Evolutionary conservation across 2,329 filamentous ascomycete species (phyloP), one percentile per base, ranked within the genome.

Genomic region (Alternaria arbusti): DNA sequence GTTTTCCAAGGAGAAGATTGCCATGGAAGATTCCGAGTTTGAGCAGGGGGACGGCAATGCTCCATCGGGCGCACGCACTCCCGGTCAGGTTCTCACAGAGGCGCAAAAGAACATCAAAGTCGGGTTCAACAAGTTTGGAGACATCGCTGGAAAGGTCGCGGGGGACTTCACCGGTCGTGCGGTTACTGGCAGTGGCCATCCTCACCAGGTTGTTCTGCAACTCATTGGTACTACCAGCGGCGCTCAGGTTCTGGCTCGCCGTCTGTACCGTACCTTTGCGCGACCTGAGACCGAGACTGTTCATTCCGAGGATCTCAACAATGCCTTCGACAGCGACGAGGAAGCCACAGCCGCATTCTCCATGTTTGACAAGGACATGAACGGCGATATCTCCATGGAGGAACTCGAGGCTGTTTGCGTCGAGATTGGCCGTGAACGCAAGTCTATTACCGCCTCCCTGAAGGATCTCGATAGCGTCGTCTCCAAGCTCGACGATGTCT

Each of bases 391-490:
- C 54, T 96, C 92, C 1, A 94, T 97, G 88, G 93, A 97, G 74
- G 95, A 97, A 78, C 87, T 98, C 22, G 94, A 97, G 79, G 89
- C 92, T 22, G 94, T 96, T 23, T 97, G 93, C 80, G 94, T 97
- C 55, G 95, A 98, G 76, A 96, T 97, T 68, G 94, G 95, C 36
- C 88, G 95, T 15, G 95, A 98, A 82, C 92, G 95, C 76, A 98
- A 97, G 79, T 93, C 94, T 8, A 97, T 98, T 70, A 95, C 94
- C 0, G 95, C 94, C 1, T 97, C 94, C 0, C 84, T 98, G 63
- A 97, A 97, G 81, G 95, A 98, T 82, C 84, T 98, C 12, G 95
- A 98, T 80, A 96, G 93, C 0, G 95, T 98, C 15, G 94, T 97
- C 51, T 87, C 90, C 68, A 97, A 96, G 80, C 88, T 98, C 3